Base-by-base conservation (phyloP, 768 basidiomycete species). In the Leccinellum rugosiceps region DNA sequence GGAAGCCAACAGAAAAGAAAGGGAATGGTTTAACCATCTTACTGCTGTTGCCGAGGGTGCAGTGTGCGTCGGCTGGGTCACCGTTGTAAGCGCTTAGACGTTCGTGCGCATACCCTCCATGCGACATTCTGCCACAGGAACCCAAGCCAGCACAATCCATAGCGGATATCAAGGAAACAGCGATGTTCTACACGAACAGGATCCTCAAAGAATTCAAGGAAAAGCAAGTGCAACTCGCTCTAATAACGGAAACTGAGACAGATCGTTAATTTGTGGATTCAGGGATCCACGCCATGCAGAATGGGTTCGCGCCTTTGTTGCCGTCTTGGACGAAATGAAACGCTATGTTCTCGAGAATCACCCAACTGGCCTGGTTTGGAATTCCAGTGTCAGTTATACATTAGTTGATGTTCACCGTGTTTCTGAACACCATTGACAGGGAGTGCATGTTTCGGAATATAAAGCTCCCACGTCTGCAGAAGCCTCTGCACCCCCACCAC, bases 121-220 rank as follows among this genome's bases (percentile, higher is more conserved):
- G 8, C 30, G 11, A 53, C 19, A 7, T 46, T 19, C 53, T 25
- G 32, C 25, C 41, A 44, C 58, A 82, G 78, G 78, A 92, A 76
- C 81, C 85, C 7, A 92, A 90, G 68, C 96, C 96, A 1, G 91
- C 80, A 5, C 83, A 88, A 25, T 88, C 81, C 61, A 78, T 98
- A n/a, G 77, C 73, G 17, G 92, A 94, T 50, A 82, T 89, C 72
- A 95, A 90, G 73, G 94, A 98, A 25, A 83, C 90, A 4, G 83
- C 88, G 11, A 80, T 84, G 67, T 99, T 92, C 75, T 98, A 93
- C 71, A 87, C 86, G 2, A 92, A 97, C 73, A 85, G 87, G 57
- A 82, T 98, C 47, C 86, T 94, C 73, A 92, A 94, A 72, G 92
- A 95, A 61, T 92, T 82, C 80, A 98, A 93, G 72, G 91, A 92